Evolutionary conservation across 441 rosid species (phyloP), one percentile per base, ranked within the genome.

Genomic region (Adansonia rubrostipa): DNA sequence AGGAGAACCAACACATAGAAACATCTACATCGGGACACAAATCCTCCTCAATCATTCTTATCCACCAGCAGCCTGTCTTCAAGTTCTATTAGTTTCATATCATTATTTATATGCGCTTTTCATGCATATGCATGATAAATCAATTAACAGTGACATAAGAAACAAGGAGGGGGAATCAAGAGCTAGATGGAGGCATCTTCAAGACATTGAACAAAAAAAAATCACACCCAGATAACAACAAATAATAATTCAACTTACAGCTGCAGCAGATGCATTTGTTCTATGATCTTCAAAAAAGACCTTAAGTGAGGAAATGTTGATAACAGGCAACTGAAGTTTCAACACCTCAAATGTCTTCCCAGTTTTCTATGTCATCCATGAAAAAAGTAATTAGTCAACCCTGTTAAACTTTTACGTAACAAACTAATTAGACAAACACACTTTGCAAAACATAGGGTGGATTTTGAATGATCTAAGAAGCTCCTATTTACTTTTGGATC

Each of bases 231-330:
- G 63, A 73, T 45, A 66, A 42, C 53, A 74, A 63, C 45, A 19
- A 6, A 70, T 36, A 40, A 71, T 64, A 71, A 72, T 70, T 82
- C 77, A 13, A 89, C 99, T 88, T 95, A 97, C 99, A 79, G 92
- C 91, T 75, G 91, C 87, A 80, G 91, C 81, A 47, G 97, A 91
- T 75, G 97, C 98, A 85, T 89, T 92, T 33, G 99, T 97, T 81
- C 99, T 92, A 79, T 93, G 97, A 84, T 97, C 99, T 85, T 97
- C 98, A 86, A 86, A 93, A 77, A 89, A 71, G 68, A 97, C 90
- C 88, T 88, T 93, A 65, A 95, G 95, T 24, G 99, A 93, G 76
- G 95, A 87, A 81, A 84, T 81, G 62, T 88, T 85, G 87, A 97
- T 88, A 71, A 89, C 85, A 77, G 99, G 99, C 84, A 97, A 86